Base-by-base conservation (phyloP, 164 flowering plant species). In the Tetrastigma voinierianum region DNA sequence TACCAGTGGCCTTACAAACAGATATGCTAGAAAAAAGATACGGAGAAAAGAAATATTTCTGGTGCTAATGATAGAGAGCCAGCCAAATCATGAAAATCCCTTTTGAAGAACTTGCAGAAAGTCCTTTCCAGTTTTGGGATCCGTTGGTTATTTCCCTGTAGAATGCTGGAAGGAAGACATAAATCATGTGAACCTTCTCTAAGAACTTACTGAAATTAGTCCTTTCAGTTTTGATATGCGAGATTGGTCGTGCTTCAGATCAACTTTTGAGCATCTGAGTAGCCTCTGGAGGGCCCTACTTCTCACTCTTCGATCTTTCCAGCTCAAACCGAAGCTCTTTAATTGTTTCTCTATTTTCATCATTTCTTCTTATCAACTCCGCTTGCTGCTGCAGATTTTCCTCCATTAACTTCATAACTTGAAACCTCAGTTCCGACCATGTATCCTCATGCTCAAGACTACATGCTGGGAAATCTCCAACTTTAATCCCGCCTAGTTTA, bases 331-430 rank as follows among this genome's bases (percentile, higher is more conserved):
- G 51, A 15, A 83, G 80, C 15, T 68, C 73, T 66, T 74, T 78
- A 14, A 83, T 82, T 32, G 66, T 49, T 46, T 67, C 64, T 62
- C 81, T 80, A 65, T 84, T 84, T 67, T 79, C 80, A 8, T 77
- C 77, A 48, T 84, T 82, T 57, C 86, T 74, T 57, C 63, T 79
- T 53, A 83, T 70, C 73, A 85, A 67, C 76, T 81, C 84, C 0
- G 62, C 69, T 24, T 82, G 86, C 43, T 74, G 77, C 69, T 66
- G 65, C 47, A 70, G 57, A 67, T 75, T 78, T 25, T 86, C 84
- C 65, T 75, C 82, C 57, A 83, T 61, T 8, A 85, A 79, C 51
- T 65, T 69, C 21, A 68, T 46, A 18, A 78, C 62, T 51, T 78
- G 74, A 14, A 61, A 24, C 59, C 67, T 69, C 62, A 72, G 54